Evolutionary conservation across 2,329 filamentous ascomycete genomes (phyloP), one percentile per base, ranked within the genome.

Genomic region (Ilyonectria destructans): DNA sequence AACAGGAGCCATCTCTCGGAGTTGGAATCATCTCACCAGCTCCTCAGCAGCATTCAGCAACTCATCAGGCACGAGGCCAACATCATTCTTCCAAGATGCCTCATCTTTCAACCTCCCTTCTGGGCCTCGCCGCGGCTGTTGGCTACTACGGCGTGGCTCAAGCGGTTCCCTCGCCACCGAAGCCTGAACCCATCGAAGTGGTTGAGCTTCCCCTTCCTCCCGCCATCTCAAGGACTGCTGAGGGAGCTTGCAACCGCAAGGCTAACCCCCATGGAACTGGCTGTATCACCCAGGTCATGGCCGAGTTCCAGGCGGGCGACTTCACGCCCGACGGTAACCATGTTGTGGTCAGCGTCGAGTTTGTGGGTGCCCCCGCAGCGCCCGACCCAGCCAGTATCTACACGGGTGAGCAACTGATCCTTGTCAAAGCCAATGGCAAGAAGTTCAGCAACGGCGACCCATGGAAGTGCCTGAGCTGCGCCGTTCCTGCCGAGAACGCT

Each of bases 401-500:
- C 67, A 70, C 59, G 1, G 84, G 83, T 4, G 65, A 73, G n/a
- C 84, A 86, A 55, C 43, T 85, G 5, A 52, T 77, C 1, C 66
- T 85, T 6, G 75, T 85, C 69, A 85, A 84, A 68, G 68, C 80
- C 0, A 81, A 86, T 60, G 79, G 79, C 1, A 80, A 74, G 3
- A 77, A 65, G 0, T 86, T 86, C 49, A 54, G 77, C 1, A 85
- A 83, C 58, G 84, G 85, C 0, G 83, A 85, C 66, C 56, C 80
- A 0, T 87, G 84, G 83, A 86, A 84, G 68, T 86, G 85, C 60
- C 60, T 86, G 5, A 86, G 62, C 13, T 86, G 85, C 61, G 84
- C 80, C 2, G 77, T 85, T 0, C 78, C 81, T 0, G 69, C 57
- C 2, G 70, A 74, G 33, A 82, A 84, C 52, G 70, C 76, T 1